Conservation (phyloP, 306 rosid genomes). For the Glycine latifolia region DNA sequence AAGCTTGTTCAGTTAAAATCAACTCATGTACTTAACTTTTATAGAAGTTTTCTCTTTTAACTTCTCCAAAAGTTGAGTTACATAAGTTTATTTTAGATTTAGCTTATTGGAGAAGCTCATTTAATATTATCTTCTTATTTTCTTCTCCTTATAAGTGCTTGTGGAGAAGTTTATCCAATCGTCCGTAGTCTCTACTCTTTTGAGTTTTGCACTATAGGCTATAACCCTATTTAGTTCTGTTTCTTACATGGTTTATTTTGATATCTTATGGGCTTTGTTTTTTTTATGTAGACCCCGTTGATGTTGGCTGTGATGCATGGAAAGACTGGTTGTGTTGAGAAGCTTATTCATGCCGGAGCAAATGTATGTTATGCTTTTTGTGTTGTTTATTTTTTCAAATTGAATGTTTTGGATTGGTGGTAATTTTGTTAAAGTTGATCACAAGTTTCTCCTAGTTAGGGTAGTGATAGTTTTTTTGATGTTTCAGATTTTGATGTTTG, state of each 20-base stretch:
- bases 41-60: background rate
- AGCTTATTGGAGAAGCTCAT: background rate
- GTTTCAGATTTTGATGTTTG: constrained; percentile 84
- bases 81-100: background rate
- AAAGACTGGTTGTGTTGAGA: constrained; percentile 66
- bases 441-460: background rate
- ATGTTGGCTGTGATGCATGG: constrained; percentile 94
- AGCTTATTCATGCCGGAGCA: constrained; percentile 84
- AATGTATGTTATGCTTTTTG: constrained; percentile 62
- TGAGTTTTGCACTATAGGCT: background rate
- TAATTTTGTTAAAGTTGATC: constrained; percentile 20
- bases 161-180: background rate
- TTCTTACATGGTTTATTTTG: background rate
- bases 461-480: constrained; percentile 41
- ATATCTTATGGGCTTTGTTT: background rate
- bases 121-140: background rate
- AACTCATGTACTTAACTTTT: background rate
- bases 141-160: background rate
- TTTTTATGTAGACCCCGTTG: constrained; percentile 69
- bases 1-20: background rate
- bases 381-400: background rate
- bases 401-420: background rate
- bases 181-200: background rate
- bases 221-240: background rate
- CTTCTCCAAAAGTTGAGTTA: background rate